Base-by-base conservation (phyloP, 768 basidiomycete species). In the Amanita brunnescens region DNA sequence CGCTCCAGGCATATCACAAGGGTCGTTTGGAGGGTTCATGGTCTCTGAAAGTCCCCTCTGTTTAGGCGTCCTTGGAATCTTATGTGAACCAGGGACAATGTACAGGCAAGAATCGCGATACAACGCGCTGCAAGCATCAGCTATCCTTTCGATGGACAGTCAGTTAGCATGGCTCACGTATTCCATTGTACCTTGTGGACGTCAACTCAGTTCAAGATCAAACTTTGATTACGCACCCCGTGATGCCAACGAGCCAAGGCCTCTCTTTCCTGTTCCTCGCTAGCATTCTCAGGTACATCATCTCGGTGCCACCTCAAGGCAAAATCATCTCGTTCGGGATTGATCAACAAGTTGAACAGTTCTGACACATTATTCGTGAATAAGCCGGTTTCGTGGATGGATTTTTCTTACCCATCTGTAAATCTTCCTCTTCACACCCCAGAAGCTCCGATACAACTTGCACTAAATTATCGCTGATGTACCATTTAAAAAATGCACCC, bases 271-370 rank as follows among this genome's bases (percentile, higher is more conserved):
- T 89, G 83, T 10, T 81, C 78, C 14, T 70, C 62, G 0, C 69
- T 74, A 0, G 80, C 84, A 20, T 71, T 67, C 58, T 80, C 81
- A 24, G 64, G 68, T 5, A 91, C 74, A 62, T 87, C 87, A 55
- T 90, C 88, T 2, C 87, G 76, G 62, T 89, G 88, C 86, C 87
- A 89, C 34, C 85, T 71, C 46, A 89, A 68, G 1, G 86, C 83
- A 62, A 88, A 89, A 41, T 80, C 72, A 53, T 82, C 80, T 4
- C 63, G 58, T 8, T 70, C 50, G 0, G 87, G 88, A 60, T 89
- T 86, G 30, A 90, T 81, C 18, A 90, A 69, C 48, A 88, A 60
- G 58, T 88, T 89, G 63, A 88, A 87, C 21, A 88, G 64, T 59
- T 90, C 87, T 87, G 47, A 18, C 14, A 54, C n/a, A n/a, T n/a